phyloP scores from a whole-genome alignment of 2,329 filamentous ascomycete genomes.

The Cyclaneusma minus region DNA sequence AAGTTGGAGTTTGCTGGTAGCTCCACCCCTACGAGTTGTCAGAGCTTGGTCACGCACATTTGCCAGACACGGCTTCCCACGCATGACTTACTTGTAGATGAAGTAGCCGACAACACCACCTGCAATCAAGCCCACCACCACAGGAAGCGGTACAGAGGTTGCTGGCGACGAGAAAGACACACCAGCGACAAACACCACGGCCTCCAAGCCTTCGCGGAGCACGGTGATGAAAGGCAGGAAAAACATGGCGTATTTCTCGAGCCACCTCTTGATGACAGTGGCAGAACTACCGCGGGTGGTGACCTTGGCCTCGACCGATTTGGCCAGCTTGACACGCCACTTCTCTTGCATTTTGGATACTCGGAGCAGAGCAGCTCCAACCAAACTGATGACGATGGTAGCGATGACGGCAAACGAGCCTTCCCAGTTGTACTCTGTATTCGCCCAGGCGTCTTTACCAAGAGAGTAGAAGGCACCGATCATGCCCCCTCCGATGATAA shows the following conservation, averaged over 20 bases:
- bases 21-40: slow-evolving; percentile 33
- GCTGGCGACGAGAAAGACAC: slow-evolving; percentile 66
- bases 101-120: slow-evolving; percentile 54
- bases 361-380: slow-evolving; percentile 67
- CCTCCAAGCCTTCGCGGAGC: slow-evolving; percentile 74
- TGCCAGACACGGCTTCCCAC: neutral
- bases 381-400: slow-evolving; percentile 63
- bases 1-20: slow-evolving; percentile 49
- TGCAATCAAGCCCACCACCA: slow-evolving; percentile 53
- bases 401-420: slow-evolving; percentile 64
- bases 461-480: slow-evolving; percentile 53
- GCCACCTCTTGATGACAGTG: slow-evolving; percentile 41
- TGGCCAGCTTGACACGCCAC: slow-evolving; percentile 71
- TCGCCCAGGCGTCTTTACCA: slow-evolving; percentile 49
- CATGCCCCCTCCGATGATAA: slow-evolving; percentile 41
- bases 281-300: slow-evolving; percentile 21
- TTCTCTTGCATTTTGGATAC: slow-evolving; percentile 74
- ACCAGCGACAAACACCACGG: slow-evolving; percentile 72
- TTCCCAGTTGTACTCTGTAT: slow-evolving; percentile 65
- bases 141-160: slow-evolving; percentile 61
- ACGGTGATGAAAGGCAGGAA: slow-evolving; percentile 75
- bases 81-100: slow-evolving; percentile 55
- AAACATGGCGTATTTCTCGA: slow-evolving; percentile 76
- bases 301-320: slow-evolving; percentile 42
- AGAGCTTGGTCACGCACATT: neutral